phyloP scores from a whole-genome alignment of 176 grass and related monocot genomes.

The Bothriochloa decipiens region DNA sequence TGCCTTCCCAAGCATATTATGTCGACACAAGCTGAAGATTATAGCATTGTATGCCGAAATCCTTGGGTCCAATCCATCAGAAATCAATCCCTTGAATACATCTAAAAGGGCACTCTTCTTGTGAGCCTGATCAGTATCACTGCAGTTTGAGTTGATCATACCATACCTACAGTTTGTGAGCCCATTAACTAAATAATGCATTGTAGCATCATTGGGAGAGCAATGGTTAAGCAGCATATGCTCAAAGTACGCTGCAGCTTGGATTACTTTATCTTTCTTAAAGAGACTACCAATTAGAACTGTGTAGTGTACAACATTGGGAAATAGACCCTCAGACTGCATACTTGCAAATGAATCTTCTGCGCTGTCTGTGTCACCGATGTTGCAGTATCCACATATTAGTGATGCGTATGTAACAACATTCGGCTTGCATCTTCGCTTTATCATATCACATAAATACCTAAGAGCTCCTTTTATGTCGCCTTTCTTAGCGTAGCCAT shows the following conservation, averaged over 20 bases:
- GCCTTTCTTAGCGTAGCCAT: conserved; percentile 62
- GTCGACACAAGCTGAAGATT: conserved; percentile 78
- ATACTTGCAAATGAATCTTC: conserved; percentile 62
- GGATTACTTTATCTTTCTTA: conserved; percentile 51
- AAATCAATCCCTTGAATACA: conserved; percentile 58
- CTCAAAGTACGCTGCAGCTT: conserved; percentile 66
- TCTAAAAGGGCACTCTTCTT: conserved; percentile 53
- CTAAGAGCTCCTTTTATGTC: conserved; percentile 54
- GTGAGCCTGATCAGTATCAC: conserved; percentile 39
- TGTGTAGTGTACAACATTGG: conserved; percentile 78
- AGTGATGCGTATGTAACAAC: conserved; percentile 71
- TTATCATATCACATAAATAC: conserved; percentile 73
- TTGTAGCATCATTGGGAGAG: conserved; percentile 73
- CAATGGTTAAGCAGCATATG: conserved; percentile 67
- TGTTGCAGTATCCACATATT: conserved; percentile 68
- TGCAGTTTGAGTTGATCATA: conserved; percentile 40
- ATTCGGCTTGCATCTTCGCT: conserved; percentile 67
- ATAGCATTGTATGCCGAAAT: conserved; percentile 70
- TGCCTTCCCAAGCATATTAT: conserved; percentile 77
- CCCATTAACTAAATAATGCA: conserved; percentile 69
- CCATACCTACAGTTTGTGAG: conserved; percentile 49
- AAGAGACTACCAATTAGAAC: conserved; percentile 70
- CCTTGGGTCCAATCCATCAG: conserved; percentile 56
- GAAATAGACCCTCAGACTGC: conserved; percentile 53
- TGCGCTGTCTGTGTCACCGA: conserved; percentile 54